A percentile compares a stretch with the other conserved stretches of the same genome.
phyloP scores from a whole-genome alignment of 1,284 basidiomycete genomes.

The Mycosarcoma mackinlayi region DNA sequence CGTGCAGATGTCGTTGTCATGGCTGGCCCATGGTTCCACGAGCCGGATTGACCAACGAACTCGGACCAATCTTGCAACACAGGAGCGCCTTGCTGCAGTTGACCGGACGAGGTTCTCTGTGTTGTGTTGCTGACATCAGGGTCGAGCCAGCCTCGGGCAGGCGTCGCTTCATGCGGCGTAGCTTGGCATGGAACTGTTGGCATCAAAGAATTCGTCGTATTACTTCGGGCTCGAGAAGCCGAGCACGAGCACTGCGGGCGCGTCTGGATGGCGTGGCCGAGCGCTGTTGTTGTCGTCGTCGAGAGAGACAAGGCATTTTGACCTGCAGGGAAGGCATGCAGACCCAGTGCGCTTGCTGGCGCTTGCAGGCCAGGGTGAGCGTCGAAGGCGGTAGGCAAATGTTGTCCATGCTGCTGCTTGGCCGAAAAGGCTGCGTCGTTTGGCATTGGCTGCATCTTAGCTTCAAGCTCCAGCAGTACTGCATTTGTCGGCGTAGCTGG shows the following conservation, averaged over 20 bases:
- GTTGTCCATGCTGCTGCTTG: neutral
- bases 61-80: conserved; percentile 2
- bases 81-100: conserved; percentile 1
- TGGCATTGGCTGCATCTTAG: neutral
- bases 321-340: too few species aligned
- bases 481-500: conserved; percentile 14
- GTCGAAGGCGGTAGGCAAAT: too few species aligned
- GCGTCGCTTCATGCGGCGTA: neutral
- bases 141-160: conserved; percentile 27
- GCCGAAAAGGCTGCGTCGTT: neutral
- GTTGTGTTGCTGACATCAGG: conserved; percentile 2
- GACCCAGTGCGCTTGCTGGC: too few species aligned
- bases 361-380: too few species aligned
- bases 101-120: too few species aligned
- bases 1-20: neutral
- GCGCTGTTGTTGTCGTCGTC: neutral
- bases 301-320: too few species aligned
- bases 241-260: conserved; percentile 1
- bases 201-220: neutral
- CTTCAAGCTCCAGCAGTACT: conserved; percentile 2
- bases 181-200: neutral
- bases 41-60: neutral
- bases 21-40: neutral
- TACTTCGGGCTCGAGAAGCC: neutral
- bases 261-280: neutral